Evolutionary conservation across 2,329 filamentous ascomycete genomes (phyloP), one percentile per base, ranked within the genome.

Genomic region (Hymenoscyphus albidus): DNA sequence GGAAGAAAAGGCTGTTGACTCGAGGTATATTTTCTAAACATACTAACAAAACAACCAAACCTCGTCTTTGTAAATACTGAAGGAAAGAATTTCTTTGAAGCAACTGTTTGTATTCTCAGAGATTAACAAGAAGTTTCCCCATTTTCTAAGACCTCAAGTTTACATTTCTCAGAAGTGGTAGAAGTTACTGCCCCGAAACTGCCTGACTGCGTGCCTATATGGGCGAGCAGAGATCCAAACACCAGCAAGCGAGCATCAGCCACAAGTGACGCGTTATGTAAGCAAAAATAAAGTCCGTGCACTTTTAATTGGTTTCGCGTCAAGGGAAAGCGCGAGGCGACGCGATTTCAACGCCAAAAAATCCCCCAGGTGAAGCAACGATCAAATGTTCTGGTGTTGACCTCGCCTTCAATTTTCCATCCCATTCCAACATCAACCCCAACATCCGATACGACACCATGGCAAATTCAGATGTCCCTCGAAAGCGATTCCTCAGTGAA

Each of bases 401-500:
- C 48, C 0, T 27, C 48, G 22, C 9, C 48, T 18, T 48, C 18
- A 54, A 54, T 27, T 27, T 18, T 27, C 12, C 9, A 51, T 18
- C 44, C 3, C 10, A 12, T 22, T 4, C 48, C 10, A 31, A 54
- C 18, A 10, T 13, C 48, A 18, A 54, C 27, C 27, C 27, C 27
- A 27, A 2, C 35, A 38, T 16, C 10, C 39, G 60, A 51, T 0
- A 6, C n/a, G 55, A 58, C 61, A 73, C 32, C 18, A 75, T 76
- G 74, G 72, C 74, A 18, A 69, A 73, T 58, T 63, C 80, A 67
- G 74, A 83, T 65, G 77, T 87, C 63, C 86, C 89, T 62, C 87
- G 90, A 78, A 93, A 93, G 80, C 86, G 90, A 74, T 86, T 89
- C 71, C 81, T 92, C 59, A 87, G 83, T 69, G 89, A 92, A 74